Conservation (phyloP, 495 filamentous ascomycete genomes). For the Lindgomyces ingoldianus region DNA sequence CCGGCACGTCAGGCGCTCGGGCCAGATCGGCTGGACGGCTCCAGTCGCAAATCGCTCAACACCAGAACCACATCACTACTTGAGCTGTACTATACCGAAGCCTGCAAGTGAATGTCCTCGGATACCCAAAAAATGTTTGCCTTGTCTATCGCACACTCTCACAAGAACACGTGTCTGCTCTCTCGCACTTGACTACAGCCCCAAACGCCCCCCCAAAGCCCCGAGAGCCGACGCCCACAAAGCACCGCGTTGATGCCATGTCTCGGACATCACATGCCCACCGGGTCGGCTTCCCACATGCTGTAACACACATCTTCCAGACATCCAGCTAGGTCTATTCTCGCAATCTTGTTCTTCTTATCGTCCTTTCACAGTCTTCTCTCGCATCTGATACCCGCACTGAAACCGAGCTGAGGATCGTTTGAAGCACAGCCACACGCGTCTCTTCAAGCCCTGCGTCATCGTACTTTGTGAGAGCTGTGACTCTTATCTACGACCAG, state of each 20-base stretch:
- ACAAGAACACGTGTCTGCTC: background rate
- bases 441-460: background rate
- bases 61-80: background rate
- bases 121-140: background rate
- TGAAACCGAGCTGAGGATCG: background rate
- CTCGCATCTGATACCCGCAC: background rate
- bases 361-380: background rate
- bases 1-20: background rate
- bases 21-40: background rate
- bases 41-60: slow-evolving; percentile 2
- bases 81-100: no score
- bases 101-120: no score
- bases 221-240: background rate
- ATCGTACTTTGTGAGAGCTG: background rate
- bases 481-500: slow-evolving; percentile 9
- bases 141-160: background rate
- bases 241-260: background rate
- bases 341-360: no score
- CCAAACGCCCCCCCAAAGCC: no score
- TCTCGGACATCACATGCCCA: background rate
- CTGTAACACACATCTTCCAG: no score
- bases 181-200: background rate
- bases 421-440: slow-evolving; percentile 9
- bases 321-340: no score
- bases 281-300: background rate